A percentile compares a stretch with the other conserved stretches of the same genome.
Evolutionary conservation across 2,329 filamentous ascomycete genomes (phyloP).

Genomic region (Fusarium sp.): DNA sequence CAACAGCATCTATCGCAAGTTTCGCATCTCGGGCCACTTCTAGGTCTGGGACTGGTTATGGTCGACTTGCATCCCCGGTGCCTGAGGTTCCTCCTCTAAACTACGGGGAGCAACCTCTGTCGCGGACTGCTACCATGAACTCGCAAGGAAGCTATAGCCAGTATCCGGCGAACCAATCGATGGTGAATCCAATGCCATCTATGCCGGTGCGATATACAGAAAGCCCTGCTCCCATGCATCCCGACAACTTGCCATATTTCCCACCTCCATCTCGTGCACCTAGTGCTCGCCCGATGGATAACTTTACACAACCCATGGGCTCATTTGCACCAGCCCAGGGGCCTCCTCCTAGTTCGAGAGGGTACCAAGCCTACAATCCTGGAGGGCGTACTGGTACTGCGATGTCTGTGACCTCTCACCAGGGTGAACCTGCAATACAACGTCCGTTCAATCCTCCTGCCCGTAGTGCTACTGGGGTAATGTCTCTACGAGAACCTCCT

Average conservation of each 20-base stretch:
- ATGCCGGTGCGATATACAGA: constrained; percentile 46
- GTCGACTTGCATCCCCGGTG: constrained; percentile 54
- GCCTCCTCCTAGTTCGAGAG: constrained; percentile 23
- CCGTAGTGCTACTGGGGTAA: constrained; percentile 58
- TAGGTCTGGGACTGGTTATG: constrained; percentile 64
- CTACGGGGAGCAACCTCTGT: constrained; percentile 45
- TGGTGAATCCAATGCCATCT: constrained; percentile 18
- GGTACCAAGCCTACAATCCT: constrained; percentile 50
- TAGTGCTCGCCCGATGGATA: constrained; percentile 50
- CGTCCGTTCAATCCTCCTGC: constrained; percentile 46
- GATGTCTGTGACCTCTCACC: constrained; percentile 47
- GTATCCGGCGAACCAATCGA: constrained; percentile 35
- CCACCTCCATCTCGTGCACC: constrained; percentile 52
- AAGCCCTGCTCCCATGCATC: constrained; percentile 49
- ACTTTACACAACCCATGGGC: constrained; percentile 44
- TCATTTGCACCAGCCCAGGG: constrained; percentile 13
- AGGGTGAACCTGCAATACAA: constrained; percentile 36
- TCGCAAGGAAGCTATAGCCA: constrained; percentile 52
- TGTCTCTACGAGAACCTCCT: constrained; percentile 53
- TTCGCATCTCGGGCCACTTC: constrained; percentile 75
- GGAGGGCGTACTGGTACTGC: constrained; percentile 52
- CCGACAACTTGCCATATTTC: constrained; percentile 50
- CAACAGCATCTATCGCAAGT: constrained; percentile 69
- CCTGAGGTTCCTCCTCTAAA: constrained; percentile 51
- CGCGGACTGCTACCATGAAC: constrained; percentile 53